phyloP scores from a whole-genome alignment of 2,329 filamentous ascomycete species.

The Penicillium sp. region DNA sequence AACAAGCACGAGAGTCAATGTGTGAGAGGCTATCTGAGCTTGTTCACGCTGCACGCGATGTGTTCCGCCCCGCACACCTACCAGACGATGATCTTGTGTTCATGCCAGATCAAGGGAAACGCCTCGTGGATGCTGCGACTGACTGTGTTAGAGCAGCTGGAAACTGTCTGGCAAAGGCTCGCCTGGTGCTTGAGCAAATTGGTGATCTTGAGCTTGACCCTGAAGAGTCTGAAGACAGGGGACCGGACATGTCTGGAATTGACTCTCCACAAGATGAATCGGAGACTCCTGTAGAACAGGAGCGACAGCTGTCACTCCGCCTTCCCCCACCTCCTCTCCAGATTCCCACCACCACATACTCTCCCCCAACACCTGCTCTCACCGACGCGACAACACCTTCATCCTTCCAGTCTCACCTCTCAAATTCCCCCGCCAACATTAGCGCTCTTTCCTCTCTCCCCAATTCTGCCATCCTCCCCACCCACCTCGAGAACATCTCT shows the following conservation, averaged over 20 bases:
- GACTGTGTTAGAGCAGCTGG: conserved; percentile 86
- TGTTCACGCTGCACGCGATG: conserved; percentile 76
- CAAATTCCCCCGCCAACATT: conserved; percentile 30
- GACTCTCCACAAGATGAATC: conserved; percentile 21
- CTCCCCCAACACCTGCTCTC: conserved; percentile 37
- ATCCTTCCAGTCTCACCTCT: conserved; percentile 46
- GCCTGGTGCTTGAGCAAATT: conserved; percentile 79
- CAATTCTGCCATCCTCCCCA: conserved; percentile 28
- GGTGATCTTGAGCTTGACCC: conserved; percentile 83
- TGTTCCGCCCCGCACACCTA: conserved; percentile 67
- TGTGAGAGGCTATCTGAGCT: conserved; percentile 77
- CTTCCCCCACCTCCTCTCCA: conserved; percentile 48
- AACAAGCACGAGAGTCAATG: conserved; percentile 71
- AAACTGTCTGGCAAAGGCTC: conserved; percentile 85
- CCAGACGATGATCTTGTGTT: conserved; percentile 74
- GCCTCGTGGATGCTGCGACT: conserved; percentile 75
- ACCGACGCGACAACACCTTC: conserved; percentile 42
- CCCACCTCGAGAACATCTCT: conserved; percentile 29
- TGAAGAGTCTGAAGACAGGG: conserved; percentile 45
- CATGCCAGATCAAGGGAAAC: conserved; percentile 73
- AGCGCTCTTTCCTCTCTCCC: conserved; percentile 31
- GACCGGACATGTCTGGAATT: conserved; percentile 16
- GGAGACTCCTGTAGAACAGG: conserved; percentile 17
- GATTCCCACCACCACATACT: conserved; percentile 41
- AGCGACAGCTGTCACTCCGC: conserved; percentile 37